phyloP scores from a whole-genome alignment of 345 rosid genomes.

The Melaleuca alternifolia region DNA sequence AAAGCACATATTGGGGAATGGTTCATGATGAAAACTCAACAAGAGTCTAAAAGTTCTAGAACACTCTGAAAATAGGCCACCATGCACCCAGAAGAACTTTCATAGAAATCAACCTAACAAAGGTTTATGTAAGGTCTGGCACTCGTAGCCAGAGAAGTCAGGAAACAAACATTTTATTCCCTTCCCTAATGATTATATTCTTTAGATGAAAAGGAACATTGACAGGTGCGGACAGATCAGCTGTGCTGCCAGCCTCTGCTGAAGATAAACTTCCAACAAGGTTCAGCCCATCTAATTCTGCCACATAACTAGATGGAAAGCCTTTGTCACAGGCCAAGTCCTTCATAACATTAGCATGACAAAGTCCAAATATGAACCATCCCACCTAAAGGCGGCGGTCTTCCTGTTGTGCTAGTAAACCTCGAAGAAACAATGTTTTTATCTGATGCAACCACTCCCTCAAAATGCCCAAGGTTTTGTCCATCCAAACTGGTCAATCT shows the following conservation, averaged over 20 bases:
- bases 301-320: not conserved
- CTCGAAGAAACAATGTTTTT: conserved; percentile 57
- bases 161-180: not conserved
- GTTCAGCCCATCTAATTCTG: not conserved
- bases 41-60: not conserved
- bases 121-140: not conserved
- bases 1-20: not conserved
- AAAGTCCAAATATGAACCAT: not conserved
- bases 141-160: not conserved
- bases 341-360: not conserved
- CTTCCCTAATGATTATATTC: not conserved
- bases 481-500: conserved; percentile 50
- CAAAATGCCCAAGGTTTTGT: conserved; percentile 43
- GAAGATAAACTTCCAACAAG: not conserved
- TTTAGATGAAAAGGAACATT: not conserved
- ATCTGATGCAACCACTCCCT: conserved; percentile 63
- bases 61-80: not conserved
- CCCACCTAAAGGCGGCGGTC: conserved; percentile 63
- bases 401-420: conserved; percentile 44
- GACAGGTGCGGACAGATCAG: not conserved
- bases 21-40: not conserved
- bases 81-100: not conserved
- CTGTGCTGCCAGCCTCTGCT: not conserved
- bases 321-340: not conserved
- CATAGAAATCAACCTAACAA: not conserved